phyloP scores from a whole-genome alignment of 2,329 filamentous ascomycete genomes.

The Madurella mycetomatis region DNA sequence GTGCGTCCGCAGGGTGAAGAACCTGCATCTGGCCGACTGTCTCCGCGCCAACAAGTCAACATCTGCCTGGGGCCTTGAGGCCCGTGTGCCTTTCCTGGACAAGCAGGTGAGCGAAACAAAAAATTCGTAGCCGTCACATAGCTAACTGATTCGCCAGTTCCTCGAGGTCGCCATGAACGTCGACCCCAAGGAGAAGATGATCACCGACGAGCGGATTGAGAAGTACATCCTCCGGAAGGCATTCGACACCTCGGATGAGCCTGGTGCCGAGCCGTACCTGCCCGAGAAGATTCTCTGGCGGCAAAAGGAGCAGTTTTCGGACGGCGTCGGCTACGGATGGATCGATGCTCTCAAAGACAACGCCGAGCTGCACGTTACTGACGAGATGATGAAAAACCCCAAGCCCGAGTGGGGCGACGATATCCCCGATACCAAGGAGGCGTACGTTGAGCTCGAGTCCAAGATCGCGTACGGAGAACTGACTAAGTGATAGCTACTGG shows the following conservation, averaged over 20 bases:
- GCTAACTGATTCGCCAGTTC: constrained; percentile 49
- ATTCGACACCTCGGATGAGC: constrained; percentile 89
- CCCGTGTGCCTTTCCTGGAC: constrained; percentile 95
- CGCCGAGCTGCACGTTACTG: constrained; percentile 81
- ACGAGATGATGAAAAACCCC: constrained; percentile 98
- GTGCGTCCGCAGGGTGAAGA: constrained; percentile 90
- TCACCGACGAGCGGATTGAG: constrained; percentile 82
- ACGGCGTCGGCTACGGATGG: constrained; percentile 98
- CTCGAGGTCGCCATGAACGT: constrained; percentile 90
- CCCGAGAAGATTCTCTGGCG: constrained; percentile 94
- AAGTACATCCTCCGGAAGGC: constrained; percentile 98
- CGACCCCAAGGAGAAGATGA: constrained; percentile 93
- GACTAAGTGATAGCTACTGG: constrained; percentile 67
- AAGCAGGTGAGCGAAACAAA: constrained; percentile 59
- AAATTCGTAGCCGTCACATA: background rate
- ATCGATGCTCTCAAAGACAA: constrained; percentile 96
- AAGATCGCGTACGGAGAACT: background rate
- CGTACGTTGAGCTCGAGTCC: constrained; percentile 50
- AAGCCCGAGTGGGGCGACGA: constrained; percentile 94
- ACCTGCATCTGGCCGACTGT: constrained; percentile 94
- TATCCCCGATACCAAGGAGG: constrained; percentile 94
- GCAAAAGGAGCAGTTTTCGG: constrained; percentile 99
- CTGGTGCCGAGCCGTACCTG: constrained; percentile 77
- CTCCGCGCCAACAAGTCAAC: constrained; percentile 99
- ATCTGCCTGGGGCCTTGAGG: constrained; percentile 95